Conservation (phyloP, 1,284 basidiomycete species). For the Apiotrichum brassicae region DNA sequence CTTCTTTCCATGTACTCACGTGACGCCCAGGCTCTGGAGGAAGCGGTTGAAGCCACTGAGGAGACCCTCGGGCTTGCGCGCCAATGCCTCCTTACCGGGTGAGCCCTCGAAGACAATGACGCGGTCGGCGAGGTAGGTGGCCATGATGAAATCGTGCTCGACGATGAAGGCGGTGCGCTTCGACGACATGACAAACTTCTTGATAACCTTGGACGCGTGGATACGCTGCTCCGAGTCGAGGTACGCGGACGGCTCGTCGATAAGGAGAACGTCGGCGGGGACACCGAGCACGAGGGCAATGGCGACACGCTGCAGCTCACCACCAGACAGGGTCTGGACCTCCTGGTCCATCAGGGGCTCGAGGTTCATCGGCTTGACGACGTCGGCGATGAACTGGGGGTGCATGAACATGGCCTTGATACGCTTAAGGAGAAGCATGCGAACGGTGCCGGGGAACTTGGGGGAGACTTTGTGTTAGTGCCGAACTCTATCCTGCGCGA, state of each 20-base stretch:
- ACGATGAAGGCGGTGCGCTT: slow-evolving; percentile 90
- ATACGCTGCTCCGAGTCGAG: slow-evolving; percentile 98
- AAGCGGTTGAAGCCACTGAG: slow-evolving; percentile 55
- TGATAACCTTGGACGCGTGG: slow-evolving; percentile 92
- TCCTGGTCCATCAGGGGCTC: slow-evolving; percentile 93
- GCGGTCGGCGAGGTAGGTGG: slow-evolving; percentile 91
- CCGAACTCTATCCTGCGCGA: not conserved
- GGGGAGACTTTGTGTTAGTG: slow-evolving; percentile 61
- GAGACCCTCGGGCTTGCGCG: slow-evolving; percentile 53
- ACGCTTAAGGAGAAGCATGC: slow-evolving; percentile 84
- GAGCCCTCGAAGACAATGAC: slow-evolving; percentile 91
- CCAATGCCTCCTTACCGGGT: slow-evolving; percentile 74
- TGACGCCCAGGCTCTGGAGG: slow-evolving; percentile 85
- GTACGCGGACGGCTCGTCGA: slow-evolving; percentile 62
- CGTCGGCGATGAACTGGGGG: slow-evolving; percentile 93
- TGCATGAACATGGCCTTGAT: slow-evolving; percentile 94
- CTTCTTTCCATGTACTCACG: slow-evolving; percentile 60
- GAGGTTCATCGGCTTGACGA: slow-evolving; percentile 87
- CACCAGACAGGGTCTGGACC: slow-evolving; percentile 90
- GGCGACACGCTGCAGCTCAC: slow-evolving; percentile 91
- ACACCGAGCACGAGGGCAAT: slow-evolving; percentile 79
- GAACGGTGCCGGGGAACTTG: slow-evolving; percentile 87
- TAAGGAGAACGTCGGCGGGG: slow-evolving; percentile 64
- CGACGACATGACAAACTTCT: slow-evolving; percentile 86
- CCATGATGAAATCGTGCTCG: slow-evolving; percentile 47